Conservation (phyloP, 371 early-diverging fungal genomes). For the Racocetra persica region DNA sequence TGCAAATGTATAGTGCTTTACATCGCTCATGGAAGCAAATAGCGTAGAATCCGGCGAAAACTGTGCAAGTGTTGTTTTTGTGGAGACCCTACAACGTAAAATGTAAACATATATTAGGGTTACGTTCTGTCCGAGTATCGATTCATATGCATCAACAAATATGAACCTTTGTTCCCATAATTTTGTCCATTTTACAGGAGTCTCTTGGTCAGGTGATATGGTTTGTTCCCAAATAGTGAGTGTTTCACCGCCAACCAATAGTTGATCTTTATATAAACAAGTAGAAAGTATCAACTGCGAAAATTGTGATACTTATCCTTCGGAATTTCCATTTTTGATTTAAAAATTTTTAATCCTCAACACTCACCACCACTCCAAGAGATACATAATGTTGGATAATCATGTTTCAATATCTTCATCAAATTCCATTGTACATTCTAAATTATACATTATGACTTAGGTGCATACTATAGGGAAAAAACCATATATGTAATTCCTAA, state of each 20-base stretch:
- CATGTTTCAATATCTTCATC: conserved; percentile 22
- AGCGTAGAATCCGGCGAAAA: conserved; percentile 73
- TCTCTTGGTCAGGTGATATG: not conserved
- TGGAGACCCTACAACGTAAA: conserved; percentile 13
- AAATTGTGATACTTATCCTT: not conserved
- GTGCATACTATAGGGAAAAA: too few relatives aligned
- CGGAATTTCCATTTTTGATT: not conserved
- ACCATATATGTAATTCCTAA: not conserved
- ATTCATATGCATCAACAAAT: too few relatives aligned
- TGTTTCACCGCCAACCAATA: conserved; percentile 19
- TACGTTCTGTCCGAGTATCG: too few relatives aligned
- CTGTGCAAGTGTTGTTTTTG: conserved; percentile 52
- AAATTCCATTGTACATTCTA: conserved; percentile 36
- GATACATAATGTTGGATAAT: conserved; percentile 35
- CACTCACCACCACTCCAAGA: conserved; percentile 27
- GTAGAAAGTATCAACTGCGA: not conserved
- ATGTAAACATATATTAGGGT: too few relatives aligned
- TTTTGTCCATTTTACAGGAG: conserved; percentile 18
- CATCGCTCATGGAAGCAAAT: conserved; percentile 73
- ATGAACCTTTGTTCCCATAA: conserved; percentile 46
- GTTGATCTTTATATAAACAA: conserved; percentile 21
- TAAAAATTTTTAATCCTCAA: not conserved
- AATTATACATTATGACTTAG: not conserved
- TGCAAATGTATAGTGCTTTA: conserved; percentile 44
- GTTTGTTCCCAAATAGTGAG: conserved; percentile 5